phyloP scores from a whole-genome alignment of 2,329 filamentous ascomycete genomes.

The Arthrobotrys megalospora region DNA sequence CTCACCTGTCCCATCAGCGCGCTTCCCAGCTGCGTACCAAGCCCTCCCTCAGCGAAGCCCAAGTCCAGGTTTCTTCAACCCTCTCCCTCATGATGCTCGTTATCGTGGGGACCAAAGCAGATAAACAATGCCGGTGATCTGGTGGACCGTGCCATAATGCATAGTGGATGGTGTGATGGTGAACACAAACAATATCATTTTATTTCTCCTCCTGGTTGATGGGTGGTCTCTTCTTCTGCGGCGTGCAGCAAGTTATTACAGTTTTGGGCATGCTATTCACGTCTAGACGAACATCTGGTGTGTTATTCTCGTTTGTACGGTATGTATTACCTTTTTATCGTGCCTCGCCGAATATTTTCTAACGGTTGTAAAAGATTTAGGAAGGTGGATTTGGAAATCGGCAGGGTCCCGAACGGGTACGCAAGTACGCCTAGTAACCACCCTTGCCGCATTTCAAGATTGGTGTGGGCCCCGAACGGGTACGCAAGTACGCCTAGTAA shows the following conservation, averaged over 20 bases:
- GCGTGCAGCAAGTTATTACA: neutral
- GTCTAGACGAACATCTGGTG: too few relatives aligned
- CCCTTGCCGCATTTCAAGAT: too few relatives aligned
- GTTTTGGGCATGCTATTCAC: neutral
- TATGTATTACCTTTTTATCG: too few relatives aligned
- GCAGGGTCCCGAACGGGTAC: neutral
- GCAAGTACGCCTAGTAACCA: too few relatives aligned
- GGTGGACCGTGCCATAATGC: neutral
- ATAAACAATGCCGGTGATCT: neutral
- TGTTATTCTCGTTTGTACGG: neutral
- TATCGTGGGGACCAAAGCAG: slow-evolving; percentile 31
- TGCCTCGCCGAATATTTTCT: neutral
- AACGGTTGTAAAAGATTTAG: neutral
- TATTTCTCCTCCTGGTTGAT: neutral
- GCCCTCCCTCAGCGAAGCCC: slow-evolving; percentile 50
- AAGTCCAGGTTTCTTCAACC: slow-evolving; percentile 53
- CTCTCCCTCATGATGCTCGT: slow-evolving; percentile 29
- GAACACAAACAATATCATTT: neutral
- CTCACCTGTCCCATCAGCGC: slow-evolving; percentile 43
- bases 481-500: slow-evolving; percentile 20
- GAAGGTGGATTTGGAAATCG: neutral
- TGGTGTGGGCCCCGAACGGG: slow-evolving; percentile 2
- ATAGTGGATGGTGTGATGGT: neutral
- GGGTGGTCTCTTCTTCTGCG: neutral
- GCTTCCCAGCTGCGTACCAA: slow-evolving; percentile 59